Percentiles rank a stretch among this genome's conserved stretches.
Evolutionary conservation across 1,139 yeast genomes (phyloP).

Genomic region (Insectozyma bohioensis): DNA sequence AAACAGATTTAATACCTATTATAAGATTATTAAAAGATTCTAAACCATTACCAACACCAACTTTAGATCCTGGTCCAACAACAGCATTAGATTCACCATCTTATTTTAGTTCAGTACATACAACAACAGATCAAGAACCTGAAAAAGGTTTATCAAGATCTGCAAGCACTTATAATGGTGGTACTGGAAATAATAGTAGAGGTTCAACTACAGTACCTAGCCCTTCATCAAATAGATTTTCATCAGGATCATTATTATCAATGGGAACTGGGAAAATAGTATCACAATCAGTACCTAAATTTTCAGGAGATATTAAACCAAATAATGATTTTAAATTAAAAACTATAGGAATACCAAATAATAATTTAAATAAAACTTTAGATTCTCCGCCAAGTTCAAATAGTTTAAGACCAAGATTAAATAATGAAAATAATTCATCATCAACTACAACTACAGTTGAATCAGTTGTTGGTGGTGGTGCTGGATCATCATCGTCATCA

Average conservation of each 20-base stretch:
- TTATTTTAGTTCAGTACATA: constrained; percentile 23
- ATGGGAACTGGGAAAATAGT: constrained; percentile 46
- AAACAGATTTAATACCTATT: constrained; percentile 54
- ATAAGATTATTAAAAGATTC: constrained; percentile 51
- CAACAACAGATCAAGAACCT: constrained; percentile 15
- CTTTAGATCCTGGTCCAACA: constrained; percentile 39
- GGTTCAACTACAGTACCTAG: constrained; percentile 24
- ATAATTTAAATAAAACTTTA: constrained; percentile 10
- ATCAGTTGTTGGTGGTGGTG: constrained; percentile 8
- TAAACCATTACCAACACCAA: constrained; percentile 60
- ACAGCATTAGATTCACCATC: constrained; percentile 36
- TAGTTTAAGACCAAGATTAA: constrained; percentile 29
- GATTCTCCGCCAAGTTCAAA: constrained; percentile 4
- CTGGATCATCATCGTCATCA: too few relatives aligned
- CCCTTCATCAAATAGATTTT: constrained; percentile 42
- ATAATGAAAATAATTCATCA: constrained; percentile 25
- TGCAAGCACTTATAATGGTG: constrained; percentile 5
- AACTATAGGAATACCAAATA: constrained; percentile 12
- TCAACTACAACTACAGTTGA: constrained; percentile 12
- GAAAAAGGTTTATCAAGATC: constrained; percentile 10
- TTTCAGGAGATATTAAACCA: constrained; percentile 8
- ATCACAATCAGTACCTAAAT: constrained; percentile 29
- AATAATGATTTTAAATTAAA: constrained; percentile 16
- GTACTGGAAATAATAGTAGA: constrained; percentile 4
- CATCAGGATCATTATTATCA: constrained; percentile 40